phyloP scores from a whole-genome alignment of 371 early-diverging fungal species.

The Zychaea mexicana region DNA sequence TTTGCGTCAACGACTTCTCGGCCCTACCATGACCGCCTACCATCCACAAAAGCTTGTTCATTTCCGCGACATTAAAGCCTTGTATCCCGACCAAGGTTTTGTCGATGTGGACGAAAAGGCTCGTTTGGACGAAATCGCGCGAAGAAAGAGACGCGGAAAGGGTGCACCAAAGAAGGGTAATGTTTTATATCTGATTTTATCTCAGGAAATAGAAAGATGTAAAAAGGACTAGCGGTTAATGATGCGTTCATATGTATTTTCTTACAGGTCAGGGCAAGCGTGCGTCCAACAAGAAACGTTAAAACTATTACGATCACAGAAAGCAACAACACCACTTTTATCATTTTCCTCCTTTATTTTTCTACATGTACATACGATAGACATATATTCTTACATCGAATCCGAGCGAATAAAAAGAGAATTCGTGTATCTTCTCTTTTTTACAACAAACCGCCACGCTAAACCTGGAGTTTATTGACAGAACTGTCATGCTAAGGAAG shows the following conservation, averaged over 20 bases:
- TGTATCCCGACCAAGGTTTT: conserved; percentile 62
- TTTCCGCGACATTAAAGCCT: conserved; percentile 61
- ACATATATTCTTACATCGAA: neutral
- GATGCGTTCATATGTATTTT: neutral
- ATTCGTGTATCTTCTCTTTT: neutral
- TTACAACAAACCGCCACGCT: neutral
- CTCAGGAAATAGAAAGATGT: too few relatives aligned
- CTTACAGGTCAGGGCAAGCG: conserved; percentile 64
- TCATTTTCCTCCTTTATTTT: neutral
- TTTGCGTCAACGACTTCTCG: conserved; percentile 66
- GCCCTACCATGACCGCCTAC: conserved; percentile 67
- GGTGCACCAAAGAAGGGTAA: conserved; percentile 84
- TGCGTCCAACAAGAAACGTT: conserved; percentile 65
- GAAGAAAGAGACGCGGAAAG: conserved; percentile 77
- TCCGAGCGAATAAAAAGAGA: neutral
- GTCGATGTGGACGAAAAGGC: conserved; percentile 67
- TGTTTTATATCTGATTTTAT: neutral
- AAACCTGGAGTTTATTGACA: too few relatives aligned
- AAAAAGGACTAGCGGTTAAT: neutral
- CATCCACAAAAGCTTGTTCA: conserved; percentile 64
- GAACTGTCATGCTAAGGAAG: too few relatives aligned
- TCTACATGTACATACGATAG: neutral
- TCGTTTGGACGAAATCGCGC: conserved; percentile 70
- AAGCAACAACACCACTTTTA: neutral
- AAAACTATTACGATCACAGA: conserved; percentile 12